Conservation (phyloP, 73 alveolate species). For the Paramecium tetraurelia region DNA sequence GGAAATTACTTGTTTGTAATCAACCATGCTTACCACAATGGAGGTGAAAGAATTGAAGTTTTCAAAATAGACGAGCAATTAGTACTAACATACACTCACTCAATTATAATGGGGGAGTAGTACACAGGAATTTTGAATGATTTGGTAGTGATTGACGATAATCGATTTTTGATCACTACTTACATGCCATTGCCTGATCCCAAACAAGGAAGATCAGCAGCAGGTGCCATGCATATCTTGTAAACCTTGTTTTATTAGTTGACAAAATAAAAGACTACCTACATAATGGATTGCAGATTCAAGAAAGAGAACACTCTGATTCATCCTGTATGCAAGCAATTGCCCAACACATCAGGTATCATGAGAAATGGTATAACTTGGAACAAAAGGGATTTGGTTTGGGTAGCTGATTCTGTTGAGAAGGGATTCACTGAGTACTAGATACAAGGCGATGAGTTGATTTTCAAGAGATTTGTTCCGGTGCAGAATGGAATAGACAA, state of each 20-base stretch:
- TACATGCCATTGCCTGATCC: conserved; percentile 37
- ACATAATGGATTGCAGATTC: background rate
- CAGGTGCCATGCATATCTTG: background rate
- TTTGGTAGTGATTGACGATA: background rate
- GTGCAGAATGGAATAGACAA: background rate
- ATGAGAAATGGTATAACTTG: conserved; percentile 32
- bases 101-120: background rate
- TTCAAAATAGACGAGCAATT: background rate
- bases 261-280: background rate
- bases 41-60: conserved; percentile 45
- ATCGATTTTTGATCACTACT: background rate
- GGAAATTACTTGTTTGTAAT: background rate
- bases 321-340: background rate
- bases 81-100: background rate
- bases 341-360: background rate
- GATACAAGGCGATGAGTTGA: background rate
- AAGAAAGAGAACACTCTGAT: background rate
- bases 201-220: background rate
- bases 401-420: conserved; percentile 28
- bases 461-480: background rate
- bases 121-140: conserved; percentile 9
- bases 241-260: background rate
- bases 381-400: conserved; percentile 18
- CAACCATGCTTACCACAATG: conserved; percentile 27
- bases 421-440: background rate